Percentiles rank a stretch among this genome's conserved stretches.
These are phyloP conservation scores for Coemansia sp. DNA, from an alignment of 192 early-diverging fungal species.

Conservation along the genomic window DNA sequence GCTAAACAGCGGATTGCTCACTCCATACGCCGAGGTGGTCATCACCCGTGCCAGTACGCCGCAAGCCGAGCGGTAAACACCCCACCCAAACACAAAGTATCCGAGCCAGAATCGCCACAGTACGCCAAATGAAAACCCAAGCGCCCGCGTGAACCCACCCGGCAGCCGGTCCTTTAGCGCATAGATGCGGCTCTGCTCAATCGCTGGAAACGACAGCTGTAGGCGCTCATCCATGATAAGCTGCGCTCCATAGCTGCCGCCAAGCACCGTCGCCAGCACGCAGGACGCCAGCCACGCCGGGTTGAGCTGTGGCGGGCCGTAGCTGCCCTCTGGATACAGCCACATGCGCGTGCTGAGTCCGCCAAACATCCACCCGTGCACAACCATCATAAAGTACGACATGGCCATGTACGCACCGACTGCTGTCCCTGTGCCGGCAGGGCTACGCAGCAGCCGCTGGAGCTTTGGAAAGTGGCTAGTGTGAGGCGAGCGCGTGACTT, in stretches of 20 bases:
- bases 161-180: slow-evolving; percentile 49
- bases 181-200: slow-evolving; percentile 53
- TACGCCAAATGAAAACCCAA: slow-evolving; percentile 24
- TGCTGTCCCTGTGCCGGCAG: slow-evolving; percentile 12
- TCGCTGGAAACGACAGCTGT: slow-evolving; percentile 46
- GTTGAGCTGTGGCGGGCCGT: slow-evolving; percentile 54
- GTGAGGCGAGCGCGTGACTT: slow-evolving; percentile 38
- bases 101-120: slow-evolving; percentile 43
- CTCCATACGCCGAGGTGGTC: slow-evolving; percentile 44
- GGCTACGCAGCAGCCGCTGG: slow-evolving; percentile 49
- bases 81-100: slow-evolving; percentile 51
- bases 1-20: slow-evolving; percentile 50
- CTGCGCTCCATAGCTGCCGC: slow-evolving; percentile 25
- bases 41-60: slow-evolving; percentile 29
- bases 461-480: slow-evolving; percentile 45
- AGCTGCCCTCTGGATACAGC: slow-evolving; percentile 50
- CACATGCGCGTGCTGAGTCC: slow-evolving; percentile 31
- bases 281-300: slow-evolving; percentile 47
- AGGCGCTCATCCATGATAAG: slow-evolving; percentile 43
- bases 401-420: slow-evolving; percentile 16
- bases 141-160: slow-evolving; percentile 23
- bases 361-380: slow-evolving; percentile 39
- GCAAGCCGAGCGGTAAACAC: slow-evolving; percentile 39
- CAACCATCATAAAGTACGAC: slow-evolving; percentile 27
- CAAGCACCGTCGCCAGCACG: slow-evolving; percentile 25